Evolutionary conservation across 2,329 filamentous ascomycete species (phyloP).

Genomic region (Colletotrichum limetticola): DNA sequence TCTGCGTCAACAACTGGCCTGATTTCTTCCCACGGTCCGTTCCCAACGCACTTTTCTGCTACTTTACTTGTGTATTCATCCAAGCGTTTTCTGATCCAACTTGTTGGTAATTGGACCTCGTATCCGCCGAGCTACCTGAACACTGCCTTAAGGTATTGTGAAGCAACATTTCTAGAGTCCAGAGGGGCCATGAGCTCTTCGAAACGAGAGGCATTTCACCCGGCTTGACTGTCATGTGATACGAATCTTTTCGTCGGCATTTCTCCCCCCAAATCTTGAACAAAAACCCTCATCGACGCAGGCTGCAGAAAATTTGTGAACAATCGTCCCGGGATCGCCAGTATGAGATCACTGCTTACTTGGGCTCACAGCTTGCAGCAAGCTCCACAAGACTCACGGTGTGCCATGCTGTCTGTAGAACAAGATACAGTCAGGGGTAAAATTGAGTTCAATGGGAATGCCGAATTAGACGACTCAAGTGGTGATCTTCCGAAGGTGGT

Average conservation of each 20-base stretch:
- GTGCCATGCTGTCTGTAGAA: neutral
- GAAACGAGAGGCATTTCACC: too few species aligned
- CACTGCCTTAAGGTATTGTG: too few species aligned
- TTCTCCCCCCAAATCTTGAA: too few species aligned
- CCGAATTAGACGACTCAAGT: neutral
- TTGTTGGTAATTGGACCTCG: neutral
- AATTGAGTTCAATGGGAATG: neutral
- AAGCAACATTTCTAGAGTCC: too few species aligned
- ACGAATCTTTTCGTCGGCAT: too few species aligned
- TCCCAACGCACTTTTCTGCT: neutral
- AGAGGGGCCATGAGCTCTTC: too few species aligned
- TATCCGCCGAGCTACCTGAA: too few species aligned
- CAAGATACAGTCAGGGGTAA: neutral
- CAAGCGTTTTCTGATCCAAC: neutral
- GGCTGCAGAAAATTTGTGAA: neutral
- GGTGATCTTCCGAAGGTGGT: neutral
- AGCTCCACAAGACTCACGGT: neutral
- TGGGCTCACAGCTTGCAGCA: neutral
- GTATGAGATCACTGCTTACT: neutral
- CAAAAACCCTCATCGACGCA: too few species aligned
- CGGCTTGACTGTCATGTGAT: too few species aligned
- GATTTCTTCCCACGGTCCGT: neutral
- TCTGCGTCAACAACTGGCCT: neutral
- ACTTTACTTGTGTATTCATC: too few species aligned
- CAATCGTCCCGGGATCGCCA: neutral